Percentiles rank a stretch among this genome's conserved stretches.
Evolutionary conservation across 1,284 basidiomycete species (phyloP).

Genomic region (Cystobasidium sp.): DNA sequence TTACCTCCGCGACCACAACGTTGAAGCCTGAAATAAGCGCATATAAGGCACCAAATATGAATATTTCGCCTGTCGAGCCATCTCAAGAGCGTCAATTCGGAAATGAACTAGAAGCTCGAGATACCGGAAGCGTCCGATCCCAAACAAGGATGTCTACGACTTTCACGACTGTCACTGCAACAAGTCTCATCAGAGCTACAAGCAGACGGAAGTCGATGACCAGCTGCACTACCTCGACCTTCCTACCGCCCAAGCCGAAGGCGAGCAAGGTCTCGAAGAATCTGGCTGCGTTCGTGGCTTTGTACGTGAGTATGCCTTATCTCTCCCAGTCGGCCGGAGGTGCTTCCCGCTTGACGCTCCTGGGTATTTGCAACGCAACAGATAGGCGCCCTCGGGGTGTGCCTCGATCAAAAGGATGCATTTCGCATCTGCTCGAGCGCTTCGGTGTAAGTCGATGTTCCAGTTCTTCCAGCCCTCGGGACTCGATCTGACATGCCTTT

Average conservation of each 20-base stretch:
- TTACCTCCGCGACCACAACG: too few relatives aligned
- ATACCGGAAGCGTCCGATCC: neutral
- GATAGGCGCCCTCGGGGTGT: conserved; percentile 39
- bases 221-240: neutral
- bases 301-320: conserved; percentile 5
- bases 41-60: too few relatives aligned
- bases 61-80: too few relatives aligned
- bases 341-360: neutral
- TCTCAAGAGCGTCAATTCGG: too few relatives aligned
- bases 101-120: too few relatives aligned
- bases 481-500: neutral
- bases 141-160: neutral
- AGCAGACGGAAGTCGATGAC: neutral
- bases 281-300: conserved; percentile 1
- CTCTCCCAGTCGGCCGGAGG: neutral
- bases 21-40: too few relatives aligned
- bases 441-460: conserved; percentile 20
- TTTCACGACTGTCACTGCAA: neutral
- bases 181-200: neutral
- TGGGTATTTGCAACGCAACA: neutral
- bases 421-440: conserved; percentile 21
- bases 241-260: neutral
- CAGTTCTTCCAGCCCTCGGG: neutral
- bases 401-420: conserved; percentile 25
- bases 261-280: neutral